Conservation (phyloP, 2,329 filamentous ascomycete genomes). For the Fusarium buxicola region DNA sequence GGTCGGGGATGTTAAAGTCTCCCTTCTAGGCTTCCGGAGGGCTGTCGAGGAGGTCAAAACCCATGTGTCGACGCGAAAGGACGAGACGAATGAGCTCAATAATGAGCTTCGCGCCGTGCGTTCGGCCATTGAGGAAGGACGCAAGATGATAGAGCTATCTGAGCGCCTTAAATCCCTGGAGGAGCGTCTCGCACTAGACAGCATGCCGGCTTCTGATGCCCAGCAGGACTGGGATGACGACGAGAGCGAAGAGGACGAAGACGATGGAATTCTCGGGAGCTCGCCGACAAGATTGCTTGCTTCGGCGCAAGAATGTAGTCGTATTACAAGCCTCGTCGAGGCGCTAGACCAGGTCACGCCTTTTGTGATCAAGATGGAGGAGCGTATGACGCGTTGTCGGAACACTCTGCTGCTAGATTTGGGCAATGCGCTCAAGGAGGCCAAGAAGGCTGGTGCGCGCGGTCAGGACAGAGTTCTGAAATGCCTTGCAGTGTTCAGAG, state of each 20-base stretch:
- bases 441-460: constrained; percentile 55
- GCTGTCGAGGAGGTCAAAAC: constrained; percentile 81
- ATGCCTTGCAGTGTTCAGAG: constrained; percentile 65
- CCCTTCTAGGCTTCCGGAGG: constrained; percentile 84
- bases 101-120: constrained; percentile 75
- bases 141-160: constrained; percentile 75
- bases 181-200: constrained; percentile 67
- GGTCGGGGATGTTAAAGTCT: constrained; percentile 89
- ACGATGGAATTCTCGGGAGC: constrained; percentile 54
- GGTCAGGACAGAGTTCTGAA: constrained; percentile 62
- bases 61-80: constrained; percentile 71
- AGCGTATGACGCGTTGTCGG: constrained; percentile 64
- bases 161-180: constrained; percentile 73
- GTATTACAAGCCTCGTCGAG: constrained; percentile 56
- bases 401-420: constrained; percentile 69
- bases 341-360: constrained; percentile 60
- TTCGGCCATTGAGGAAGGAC: constrained; percentile 69
- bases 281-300: constrained; percentile 60
- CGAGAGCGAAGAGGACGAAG: constrained; percentile 54
- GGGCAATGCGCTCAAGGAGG: constrained; percentile 60
- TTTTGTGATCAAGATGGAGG: constrained; percentile 64
- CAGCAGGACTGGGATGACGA: constrained; percentile 51
- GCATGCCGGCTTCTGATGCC: constrained; percentile 41
- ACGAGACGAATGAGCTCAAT: constrained; percentile 71
- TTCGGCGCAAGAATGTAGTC: constrained; percentile 60